Evolutionary conservation across 176 grass and related monocot species (phyloP), one percentile per base, ranked within the genome.

Genomic region (Paspalum notatum): DNA sequence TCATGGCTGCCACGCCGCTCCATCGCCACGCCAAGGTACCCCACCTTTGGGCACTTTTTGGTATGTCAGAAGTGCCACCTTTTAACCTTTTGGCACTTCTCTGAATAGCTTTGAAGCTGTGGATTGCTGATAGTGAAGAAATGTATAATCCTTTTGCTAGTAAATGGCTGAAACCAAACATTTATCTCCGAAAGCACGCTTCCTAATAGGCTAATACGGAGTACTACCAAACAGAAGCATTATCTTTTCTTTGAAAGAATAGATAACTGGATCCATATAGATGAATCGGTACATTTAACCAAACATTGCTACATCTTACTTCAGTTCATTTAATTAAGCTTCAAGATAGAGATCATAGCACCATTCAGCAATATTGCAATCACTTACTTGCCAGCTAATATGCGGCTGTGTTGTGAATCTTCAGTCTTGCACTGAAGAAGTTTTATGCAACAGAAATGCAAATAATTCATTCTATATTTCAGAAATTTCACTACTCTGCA

Each of bases 1-100:
- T 95, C 44, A 90, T 99, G 96, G 96, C 90, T 64, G 96, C 85
- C 46, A 99, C 96, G 57, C 96, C 96, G 27, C 90, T 99, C 44
- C 96, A 99, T 87, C 92, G 84, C 54, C 82, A 88, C 51, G 92
- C 90, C 12, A 99, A 91, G 96, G 96, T 93, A 63, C 25, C 25
- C 3, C 47, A 27, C 57, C 11, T 77, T 80, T 80, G 64, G 3
- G 21, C 59, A 25, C 68, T 66, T 51, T 38, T 12, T 59, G 49
- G 12, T 26, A 40, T 38, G 26, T 40, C 24, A 20, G 13, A 75
- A 62, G 62, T 42, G 20, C 6, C 26, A 64, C 62, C 21, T 60
- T 39, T 54, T 44, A 12, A 58, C n/a, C n/a, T n/a, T 62, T 56
- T 27, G 13, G 32, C 21, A 21, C 54, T 62, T 69, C 48, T 74